Conservation (phyloP, 768 basidiomycete species). For the Amanita brunnescens region DNA sequence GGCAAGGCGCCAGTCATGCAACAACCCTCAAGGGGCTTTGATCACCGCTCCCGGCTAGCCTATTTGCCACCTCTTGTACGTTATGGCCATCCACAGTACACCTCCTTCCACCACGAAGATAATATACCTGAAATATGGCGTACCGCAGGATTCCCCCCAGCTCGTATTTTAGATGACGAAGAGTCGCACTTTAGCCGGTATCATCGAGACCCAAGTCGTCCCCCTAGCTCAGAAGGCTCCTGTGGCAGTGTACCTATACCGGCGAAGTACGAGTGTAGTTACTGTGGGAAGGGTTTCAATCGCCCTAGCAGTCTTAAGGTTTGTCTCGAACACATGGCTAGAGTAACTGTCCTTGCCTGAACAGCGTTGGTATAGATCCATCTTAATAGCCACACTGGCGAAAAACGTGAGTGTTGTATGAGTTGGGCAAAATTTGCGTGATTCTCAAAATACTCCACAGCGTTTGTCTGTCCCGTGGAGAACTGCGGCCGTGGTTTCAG, state of each 20-base stretch:
- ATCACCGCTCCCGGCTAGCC: not conserved
- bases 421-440: slow-evolving; percentile 9
- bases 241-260: slow-evolving; percentile 13
- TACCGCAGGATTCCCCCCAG: slow-evolving; percentile 14
- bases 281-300: slow-evolving; percentile 77
- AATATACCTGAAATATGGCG: slow-evolving; percentile 19
- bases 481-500: slow-evolving; percentile 77
- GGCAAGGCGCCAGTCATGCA: not conserved
- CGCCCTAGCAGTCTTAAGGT: slow-evolving; percentile 80
- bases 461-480: slow-evolving; percentile 66
- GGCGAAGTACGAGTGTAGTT: slow-evolving; percentile 66
- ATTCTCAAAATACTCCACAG: slow-evolving; percentile 27
- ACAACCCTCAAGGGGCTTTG: not conserved
- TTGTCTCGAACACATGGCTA: slow-evolving; percentile 12
- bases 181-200: slow-evolving; percentile 27
- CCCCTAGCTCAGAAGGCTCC: slow-evolving; percentile 10
- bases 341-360: not conserved
- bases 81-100: not conserved
- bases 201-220: slow-evolving; percentile 1
- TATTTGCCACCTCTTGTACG: not conserved
- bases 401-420: slow-evolving; percentile 55
- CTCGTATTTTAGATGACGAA: slow-evolving; percentile 21
- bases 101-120: slow-evolving; percentile 5
- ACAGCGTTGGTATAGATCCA: slow-evolving; percentile 48
- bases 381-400: slow-evolving; percentile 77